Conservation (phyloP, 257 asterid species). For the Solanum bukasovii region DNA sequence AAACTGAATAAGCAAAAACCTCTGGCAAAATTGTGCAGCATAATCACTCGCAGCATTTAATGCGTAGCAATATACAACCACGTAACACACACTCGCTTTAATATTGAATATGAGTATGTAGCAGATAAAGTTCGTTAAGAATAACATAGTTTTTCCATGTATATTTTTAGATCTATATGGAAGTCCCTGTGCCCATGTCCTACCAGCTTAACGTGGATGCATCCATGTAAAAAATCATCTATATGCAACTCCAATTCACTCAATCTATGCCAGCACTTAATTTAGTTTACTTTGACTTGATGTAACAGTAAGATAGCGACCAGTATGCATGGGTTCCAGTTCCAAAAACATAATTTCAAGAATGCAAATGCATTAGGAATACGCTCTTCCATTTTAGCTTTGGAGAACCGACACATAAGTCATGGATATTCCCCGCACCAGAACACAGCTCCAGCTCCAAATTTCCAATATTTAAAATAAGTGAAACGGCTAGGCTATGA, state of each 20-base stretch:
- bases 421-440: neutral
- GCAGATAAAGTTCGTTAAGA: neutral
- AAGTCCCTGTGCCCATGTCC: neutral
- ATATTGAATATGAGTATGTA: neutral
- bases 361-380: neutral
- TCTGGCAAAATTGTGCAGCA: neutral
- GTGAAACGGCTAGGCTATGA: neutral
- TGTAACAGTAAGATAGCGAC: neutral
- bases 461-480: neutral
- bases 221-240: neutral
- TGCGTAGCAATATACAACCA: neutral
- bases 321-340: neutral
- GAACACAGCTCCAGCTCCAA: neutral
- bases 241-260: neutral
- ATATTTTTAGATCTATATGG: neutral
- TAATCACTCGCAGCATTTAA: neutral
- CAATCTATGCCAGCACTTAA: neutral
- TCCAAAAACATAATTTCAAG: neutral
- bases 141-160: neutral
- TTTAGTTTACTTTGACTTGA: neutral
- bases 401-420: neutral
- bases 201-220: neutral
- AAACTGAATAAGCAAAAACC: neutral
- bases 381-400: neutral
- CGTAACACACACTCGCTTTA: neutral